These are phyloP conservation scores for Chenopodium suecicum DNA, from an alignment of 148 eudicot genomes.

Conservation along the genomic window DNA sequence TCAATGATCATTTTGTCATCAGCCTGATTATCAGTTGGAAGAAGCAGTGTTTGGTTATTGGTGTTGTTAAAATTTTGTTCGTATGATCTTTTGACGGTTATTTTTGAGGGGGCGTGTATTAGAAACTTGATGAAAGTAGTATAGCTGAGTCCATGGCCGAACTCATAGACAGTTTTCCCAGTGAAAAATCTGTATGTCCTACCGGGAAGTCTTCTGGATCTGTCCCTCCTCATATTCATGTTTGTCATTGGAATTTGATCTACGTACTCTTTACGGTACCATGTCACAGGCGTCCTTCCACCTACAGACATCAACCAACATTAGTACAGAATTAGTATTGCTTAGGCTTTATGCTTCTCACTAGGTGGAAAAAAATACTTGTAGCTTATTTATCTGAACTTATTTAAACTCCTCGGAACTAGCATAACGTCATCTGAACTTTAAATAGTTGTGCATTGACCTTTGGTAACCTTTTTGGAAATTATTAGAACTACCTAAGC, in stretches of 20 bases:
- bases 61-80: background rate
- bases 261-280: slow-evolving; percentile 34
- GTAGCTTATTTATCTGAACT: too few species aligned
- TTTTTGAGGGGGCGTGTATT: background rate
- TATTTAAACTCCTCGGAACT: too few species aligned
- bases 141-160: slow-evolving; percentile 47
- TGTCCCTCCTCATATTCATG: slow-evolving; percentile 44
- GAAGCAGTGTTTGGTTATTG: background rate
- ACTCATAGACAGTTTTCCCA: slow-evolving; percentile 27
- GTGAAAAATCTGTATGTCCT: slow-evolving; percentile 47
- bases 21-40: background rate
- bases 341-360: background rate
- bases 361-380: too few species aligned
- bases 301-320: slow-evolving; percentile 15
- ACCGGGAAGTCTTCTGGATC: slow-evolving; percentile 34
- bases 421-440: too few species aligned
- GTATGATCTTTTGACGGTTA: background rate
- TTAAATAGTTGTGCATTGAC: too few species aligned
- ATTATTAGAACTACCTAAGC: background rate
- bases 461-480: too few species aligned
- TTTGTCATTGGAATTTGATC: slow-evolving; percentile 36
- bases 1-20: slow-evolving; percentile 18
- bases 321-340: background rate
- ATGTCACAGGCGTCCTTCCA: slow-evolving; percentile 49
- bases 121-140: slow-evolving; percentile 27